A percentile compares a stretch with the other conserved stretches of the same genome.
Conservation (phyloP, 176 grass and related monocot species). For the Triticum aestivum region IWGSC_CS_RefSeq_v2.1 NC_057806.1:141190117-141190616, state of each 20-base stretch:
- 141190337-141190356: neutral
- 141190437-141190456: neutral
- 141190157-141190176: neutral
- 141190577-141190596: too few relatives aligned
- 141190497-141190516: too few relatives aligned
- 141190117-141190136: constrained; percentile 25
- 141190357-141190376: neutral
- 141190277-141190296: too few relatives aligned
- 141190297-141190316: neutral
- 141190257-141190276: too few relatives aligned
- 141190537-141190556: too few relatives aligned
- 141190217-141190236: neutral
- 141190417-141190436: neutral
- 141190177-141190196: neutral
- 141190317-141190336: neutral
- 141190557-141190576: too few relatives aligned
- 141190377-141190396: neutral
- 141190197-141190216: neutral
- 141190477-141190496: too few relatives aligned
- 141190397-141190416: neutral
- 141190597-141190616: too few relatives aligned
- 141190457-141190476: too few relatives aligned
- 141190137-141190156: neutral
- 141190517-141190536: too few relatives aligned
- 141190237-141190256: neutral